Base-by-base conservation (phyloP, 306 rosid species). In the Trichosanthes cucumerina region DNA sequence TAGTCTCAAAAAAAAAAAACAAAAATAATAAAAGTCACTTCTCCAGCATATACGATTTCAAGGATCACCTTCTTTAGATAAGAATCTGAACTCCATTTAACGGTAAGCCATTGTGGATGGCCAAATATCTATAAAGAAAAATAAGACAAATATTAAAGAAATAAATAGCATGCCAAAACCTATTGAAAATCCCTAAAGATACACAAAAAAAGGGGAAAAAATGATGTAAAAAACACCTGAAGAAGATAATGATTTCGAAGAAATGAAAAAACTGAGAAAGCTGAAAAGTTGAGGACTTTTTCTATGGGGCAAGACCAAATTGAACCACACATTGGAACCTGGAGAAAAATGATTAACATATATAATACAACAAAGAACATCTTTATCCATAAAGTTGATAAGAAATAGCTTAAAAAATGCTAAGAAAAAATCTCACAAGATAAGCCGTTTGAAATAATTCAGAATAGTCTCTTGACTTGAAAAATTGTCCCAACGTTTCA, bases 41-140 rank as follows among this genome's bases (percentile, higher is more conserved):
- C 24, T 54, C 15, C 60, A 1, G 3, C 26, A 16, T 19, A 19
- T 7, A 9, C 2, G 18, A 19, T 16, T 1, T 50, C n/a, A 50
- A 50, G 56, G 21, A 75, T 11, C 68, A 36, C 92, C 91, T 87
- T 89, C 72, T 80, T 84, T 58, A 93, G 90, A 63, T 93, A 91
- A 54, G 77, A 82, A 33, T 88, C 90, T 0, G 98, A 93, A 46
- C 97, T 89, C 86, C 88, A 83, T 86, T 79, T 85, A 36, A 90
- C 89, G 7, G 98, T 93, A 15, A 91, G 91, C 98, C 98, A 93
- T 50, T 93, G 96, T 64, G 98, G 98, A 68, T 92, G 91, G 53
- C 93, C 96, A 82, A 91, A 87, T 81, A 93, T 86, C 98, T 93
- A 83, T 57, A 79, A 24, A 77, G 69, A 52, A 82, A 16, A 6